phyloP scores from a whole-genome alignment of 768 basidiomycete genomes.

The Lactarius quietus region DNA sequence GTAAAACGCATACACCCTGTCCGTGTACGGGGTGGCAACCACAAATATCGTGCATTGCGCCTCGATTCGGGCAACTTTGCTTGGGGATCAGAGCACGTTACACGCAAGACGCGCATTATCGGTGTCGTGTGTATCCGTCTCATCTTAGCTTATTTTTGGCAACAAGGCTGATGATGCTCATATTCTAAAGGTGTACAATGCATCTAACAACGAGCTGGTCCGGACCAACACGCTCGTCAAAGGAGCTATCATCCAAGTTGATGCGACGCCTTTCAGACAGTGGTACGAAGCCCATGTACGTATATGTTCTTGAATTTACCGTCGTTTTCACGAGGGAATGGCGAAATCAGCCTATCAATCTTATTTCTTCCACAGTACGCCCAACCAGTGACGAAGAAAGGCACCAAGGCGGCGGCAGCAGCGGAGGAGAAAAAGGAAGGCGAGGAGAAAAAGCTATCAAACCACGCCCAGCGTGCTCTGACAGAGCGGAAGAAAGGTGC shows the following conservation, averaged over 20 bases:
- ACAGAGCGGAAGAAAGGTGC: constrained; percentile 90
- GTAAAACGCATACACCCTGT: constrained; percentile 93
- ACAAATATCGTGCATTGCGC: constrained; percentile 94
- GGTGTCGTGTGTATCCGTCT: constrained; percentile 67
- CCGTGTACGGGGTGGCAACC: constrained; percentile 92
- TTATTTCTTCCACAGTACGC: constrained; percentile 64
- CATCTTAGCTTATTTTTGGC: neutral
- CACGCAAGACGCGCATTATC: constrained; percentile 94
- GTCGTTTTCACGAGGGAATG: constrained; percentile 3
- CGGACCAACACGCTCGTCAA: constrained; percentile 99
- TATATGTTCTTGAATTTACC: constrained; percentile 32
- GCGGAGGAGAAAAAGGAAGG: constrained; percentile 53
- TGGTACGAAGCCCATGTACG: constrained; percentile 98
- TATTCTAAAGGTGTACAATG: constrained; percentile 81
- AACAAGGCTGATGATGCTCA: neutral
- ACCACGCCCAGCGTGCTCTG: constrained; percentile 83
- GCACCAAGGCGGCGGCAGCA: constrained; percentile 54
- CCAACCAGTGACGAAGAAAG: constrained; percentile 90
- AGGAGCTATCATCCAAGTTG: constrained; percentile 93
- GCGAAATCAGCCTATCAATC: constrained; percentile 11
- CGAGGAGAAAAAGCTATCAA: constrained; percentile 74
- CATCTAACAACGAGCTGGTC: constrained; percentile 99
- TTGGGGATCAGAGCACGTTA: constrained; percentile 94
- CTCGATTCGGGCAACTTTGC: constrained; percentile 98
- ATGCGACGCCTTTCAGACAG: constrained; percentile 98